Evolutionary conservation across 2,329 filamentous ascomycete species (phyloP), one percentile per base, ranked within the genome.

Genomic region (Capronia americana): DNA sequence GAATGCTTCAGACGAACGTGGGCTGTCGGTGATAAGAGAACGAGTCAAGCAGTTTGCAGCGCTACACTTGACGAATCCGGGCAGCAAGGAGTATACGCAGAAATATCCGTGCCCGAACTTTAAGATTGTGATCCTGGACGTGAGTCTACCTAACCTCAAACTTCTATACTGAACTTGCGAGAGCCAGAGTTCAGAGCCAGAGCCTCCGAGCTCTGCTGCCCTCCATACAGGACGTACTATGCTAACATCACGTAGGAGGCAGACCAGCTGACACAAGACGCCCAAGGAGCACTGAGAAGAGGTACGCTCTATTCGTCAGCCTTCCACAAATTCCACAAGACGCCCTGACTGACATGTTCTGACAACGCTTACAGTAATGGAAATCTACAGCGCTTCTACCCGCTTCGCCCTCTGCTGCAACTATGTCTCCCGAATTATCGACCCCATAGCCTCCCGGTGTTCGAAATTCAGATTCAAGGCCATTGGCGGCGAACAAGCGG

Each of bases 381-480:
- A 99, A 81, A 96, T 93, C 54, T 98, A 98, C 79, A 92, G 88
- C 78, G 93, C 93, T 75, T 97, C 98, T 79, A 99, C 95, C 1
- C 87, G 95, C 14, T 99, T 99, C 79, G 98, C 95, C 76, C 84
- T 99, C 50, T 94, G 98, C 65, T 99, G 96, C 81, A 99, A 99
- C 80, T 99, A 99, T 75, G 95, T 99, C 14, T 98, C 95, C 3
- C 86, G 95, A 66, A 99, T 99, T 76, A 99, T 99, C 74, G 95
- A 99, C 76, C 96, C 95, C 6, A 82, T 99, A 24, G 95, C 95
- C 1, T 93, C 89, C 77, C 87, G 95, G 73, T 99, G 95, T 82
- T 93, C 89, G 79, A 99, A 99, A 80, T 99, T 99, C 77, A 66
- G 95, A 34, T 99, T 99, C 86, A 99, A 99, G 87, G 92, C 91